These are phyloP conservation scores for Ammopiptanthus mongolicus DNA, from an alignment of 306 rosid species.

Conservation along the genomic window DNA sequence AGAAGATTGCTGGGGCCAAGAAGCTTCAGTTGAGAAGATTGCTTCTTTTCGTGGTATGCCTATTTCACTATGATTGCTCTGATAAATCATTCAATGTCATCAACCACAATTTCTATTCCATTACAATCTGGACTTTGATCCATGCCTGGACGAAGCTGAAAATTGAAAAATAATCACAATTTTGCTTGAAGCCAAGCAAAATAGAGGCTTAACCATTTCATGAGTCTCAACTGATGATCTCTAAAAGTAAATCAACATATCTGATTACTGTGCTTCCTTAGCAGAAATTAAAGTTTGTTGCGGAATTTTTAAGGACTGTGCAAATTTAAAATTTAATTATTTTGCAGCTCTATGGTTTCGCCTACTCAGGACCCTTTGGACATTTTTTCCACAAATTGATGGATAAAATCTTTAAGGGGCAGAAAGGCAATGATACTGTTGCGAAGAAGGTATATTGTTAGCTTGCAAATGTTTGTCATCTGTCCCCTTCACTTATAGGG, in stretches of 20 bases:
- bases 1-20: conserved; percentile 82
- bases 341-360: conserved; percentile 87
- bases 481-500: background rate
- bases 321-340: conserved; percentile 9
- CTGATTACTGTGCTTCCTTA: background rate
- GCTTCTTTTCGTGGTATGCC: conserved; percentile 68
- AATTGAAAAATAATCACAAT: background rate
- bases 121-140: background rate
- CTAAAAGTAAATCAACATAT: background rate
- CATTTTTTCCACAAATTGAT: conserved; percentile 86
- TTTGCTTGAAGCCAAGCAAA: background rate
- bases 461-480: background rate
- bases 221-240: background rate
- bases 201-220: background rate
- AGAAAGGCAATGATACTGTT: conserved; percentile 67
- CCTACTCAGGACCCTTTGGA: conserved; percentile 85
- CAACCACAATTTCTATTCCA: background rate
- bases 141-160: background rate
- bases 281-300: background rate
- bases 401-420: conserved; percentile 74
- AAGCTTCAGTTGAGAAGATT: conserved; percentile 80
- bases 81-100: background rate
- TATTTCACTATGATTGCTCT: background rate
- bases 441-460: conserved; percentile 61
- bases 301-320: background rate